Conservation (phyloP, 139 green algal species). For the Pleodorina starrii region DNA sequence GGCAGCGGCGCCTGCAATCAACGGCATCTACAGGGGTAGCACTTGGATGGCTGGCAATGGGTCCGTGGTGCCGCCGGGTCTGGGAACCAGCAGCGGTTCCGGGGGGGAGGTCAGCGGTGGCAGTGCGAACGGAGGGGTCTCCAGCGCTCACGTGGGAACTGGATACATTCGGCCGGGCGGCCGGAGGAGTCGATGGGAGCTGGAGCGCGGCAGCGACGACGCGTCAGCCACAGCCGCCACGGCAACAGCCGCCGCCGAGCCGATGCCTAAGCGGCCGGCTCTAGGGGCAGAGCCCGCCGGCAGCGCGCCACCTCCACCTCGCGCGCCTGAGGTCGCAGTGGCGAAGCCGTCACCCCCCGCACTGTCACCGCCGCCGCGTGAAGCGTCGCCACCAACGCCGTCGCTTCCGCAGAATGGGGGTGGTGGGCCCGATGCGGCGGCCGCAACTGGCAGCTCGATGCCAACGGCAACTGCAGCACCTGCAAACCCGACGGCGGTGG, state of each 20-base stretch:
- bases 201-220: conserved; percentile 7
- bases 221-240: not conserved
- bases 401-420: no score
- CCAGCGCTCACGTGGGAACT: not conserved
- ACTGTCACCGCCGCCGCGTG: not conserved
- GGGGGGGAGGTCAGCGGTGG: not conserved
- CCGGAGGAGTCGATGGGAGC: conserved; percentile 38
- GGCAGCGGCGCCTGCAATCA: not conserved
- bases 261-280: not conserved
- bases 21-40: not conserved
- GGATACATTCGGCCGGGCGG: not conserved
- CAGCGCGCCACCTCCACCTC: not conserved
- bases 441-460: no score
- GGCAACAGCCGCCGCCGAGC: not conserved
- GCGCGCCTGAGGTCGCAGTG: not conserved
- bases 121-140: not conserved
- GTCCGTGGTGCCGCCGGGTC: not conserved
- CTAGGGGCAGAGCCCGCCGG: not conserved
- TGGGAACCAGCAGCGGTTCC: not conserved
- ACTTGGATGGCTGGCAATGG: not conserved
- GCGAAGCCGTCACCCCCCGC: not conserved
- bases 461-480: no score
- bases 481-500: no score
- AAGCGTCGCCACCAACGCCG: no score
- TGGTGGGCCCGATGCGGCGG: no score